Base-by-base conservation (phyloP, 768 basidiomycete species). In the Leccinum arenicola region DNA sequence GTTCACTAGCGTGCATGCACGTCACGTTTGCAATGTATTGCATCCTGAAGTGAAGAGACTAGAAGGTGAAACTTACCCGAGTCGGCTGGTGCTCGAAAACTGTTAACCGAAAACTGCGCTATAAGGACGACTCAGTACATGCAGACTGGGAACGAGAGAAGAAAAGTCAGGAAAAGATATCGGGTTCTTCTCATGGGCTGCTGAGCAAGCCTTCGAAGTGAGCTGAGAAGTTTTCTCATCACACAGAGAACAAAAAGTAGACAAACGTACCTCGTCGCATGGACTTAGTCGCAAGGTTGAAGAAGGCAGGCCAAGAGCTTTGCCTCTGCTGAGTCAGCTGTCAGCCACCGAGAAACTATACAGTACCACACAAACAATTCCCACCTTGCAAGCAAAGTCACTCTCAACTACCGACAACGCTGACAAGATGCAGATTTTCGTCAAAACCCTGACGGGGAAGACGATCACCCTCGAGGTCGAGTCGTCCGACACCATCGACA, bases 371-470 rank as follows among this genome's bases (percentile, higher is more conserved):
- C 14, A 14, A 31, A 17, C 49, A 54, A 45, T 69, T 65, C 66
- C 65, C 66, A 70, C 67, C 23, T 55, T 35, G 47, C 52, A 48
- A 56, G 21, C 45, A 8, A 15, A n/a, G 27, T 9, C 52, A 36
- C n/a, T 48, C 23, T 51, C 31, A 8, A 17, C 35, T 38, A 52
- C 7, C 53, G 27, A 36, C 60, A 23, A 59, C 68, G 27, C 38
- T 50, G 52, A 61, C 58, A 70, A 69, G 68, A 85, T 84, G 84
- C 84, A 85, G 76, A 89, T 89, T 75, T 89, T 89, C 80, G 87
- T 88, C 78, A 88, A 84, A 79, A 95, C 93, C 82, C 90, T 95
- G 66, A 95, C 92, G 75, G 68, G 68, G 19, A 69, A 69, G 68
- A 69, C 68, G 15, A 69, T 69, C 63, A 69, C 68, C 66, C 68